Conservation (phyloP, 73 alveolate genomes). For the Paramecium pentaurelia region DNA sequence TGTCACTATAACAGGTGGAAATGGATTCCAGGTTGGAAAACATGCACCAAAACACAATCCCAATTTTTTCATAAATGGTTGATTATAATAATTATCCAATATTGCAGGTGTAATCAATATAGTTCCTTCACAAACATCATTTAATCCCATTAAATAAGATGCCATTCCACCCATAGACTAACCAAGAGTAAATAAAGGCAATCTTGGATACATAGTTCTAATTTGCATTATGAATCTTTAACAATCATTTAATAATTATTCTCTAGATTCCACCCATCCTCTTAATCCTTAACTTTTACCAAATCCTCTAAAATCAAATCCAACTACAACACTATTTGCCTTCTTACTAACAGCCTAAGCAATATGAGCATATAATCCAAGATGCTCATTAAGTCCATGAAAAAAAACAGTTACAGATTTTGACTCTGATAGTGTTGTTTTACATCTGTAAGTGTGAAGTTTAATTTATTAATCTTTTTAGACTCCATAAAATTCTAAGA, state of each 20-base stretch:
- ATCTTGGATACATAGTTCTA: background rate
- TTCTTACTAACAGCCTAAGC: background rate
- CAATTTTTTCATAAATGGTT: background rate
- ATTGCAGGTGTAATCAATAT: conserved; percentile 2
- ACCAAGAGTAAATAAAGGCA: background rate
- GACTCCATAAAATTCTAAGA: background rate
- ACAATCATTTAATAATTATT: background rate
- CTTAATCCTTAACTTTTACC: background rate
- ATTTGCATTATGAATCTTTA: background rate
- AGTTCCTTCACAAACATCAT: background rate
- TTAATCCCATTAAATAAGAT: conserved; percentile 18
- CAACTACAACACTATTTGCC: background rate
- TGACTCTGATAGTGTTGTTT: background rate
- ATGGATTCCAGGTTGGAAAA: background rate
- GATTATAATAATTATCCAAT: background rate
- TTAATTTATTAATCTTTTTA: background rate
- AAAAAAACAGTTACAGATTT: conserved; percentile 28
- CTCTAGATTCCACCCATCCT: background rate
- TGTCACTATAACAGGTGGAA: background rate
- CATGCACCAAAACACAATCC: background rate
- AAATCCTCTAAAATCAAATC: conserved; percentile 36
- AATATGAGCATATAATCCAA: background rate
- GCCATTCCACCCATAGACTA: conserved; percentile 28
- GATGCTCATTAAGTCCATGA: conserved; percentile 21
- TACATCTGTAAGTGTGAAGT: background rate